Base-by-base conservation (phyloP, 2,329 filamentous ascomycete species). In the Talaromyces sp. region DNA sequence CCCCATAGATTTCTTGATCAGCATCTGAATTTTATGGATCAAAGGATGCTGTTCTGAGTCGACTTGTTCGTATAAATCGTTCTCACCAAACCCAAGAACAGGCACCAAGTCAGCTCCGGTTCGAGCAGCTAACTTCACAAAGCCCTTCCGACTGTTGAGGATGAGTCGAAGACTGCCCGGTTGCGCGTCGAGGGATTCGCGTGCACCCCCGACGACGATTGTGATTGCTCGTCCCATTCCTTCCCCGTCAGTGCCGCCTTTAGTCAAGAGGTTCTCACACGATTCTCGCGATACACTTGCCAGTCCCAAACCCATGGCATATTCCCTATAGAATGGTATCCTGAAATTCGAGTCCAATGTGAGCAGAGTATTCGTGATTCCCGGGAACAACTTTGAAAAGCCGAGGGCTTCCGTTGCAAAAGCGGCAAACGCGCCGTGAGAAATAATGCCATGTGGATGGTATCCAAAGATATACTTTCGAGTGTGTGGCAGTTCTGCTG, bases 391-490 rank as follows among this genome's bases (percentile, higher is more conserved):
- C 62, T 90, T 86, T 0, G 86, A 83, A 75, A 97, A 98, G 0
- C 92, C 92, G 0, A 97, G 83, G 0, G 92, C 92, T 69, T 97
- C 93, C 0, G 93, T 98, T 3, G 84, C 90, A 72, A 98, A 98
- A 5, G 93, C 90, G 5, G 88, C 91, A 79, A 93, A 97, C 0
- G 93, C 93, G n/a, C 93, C 95, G 70, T 97, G 92, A 5, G 90
- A 95, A 71, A 99, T 97, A 75, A 99, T 98, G 25, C 95, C 93
- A 73, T 99, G 95, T 0, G 95, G 95, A 71, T 98, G 95, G 75
- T 98, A 98, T 50, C 93, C 93, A 70, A 99, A 92, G 66, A 99
- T 92, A 79, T 98, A 99, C 77, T 96, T 96, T 66, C 92, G 84
- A 1, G 89, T 92, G 0, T 92, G 84, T 23, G 90, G 85, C 6